These are phyloP conservation scores for Penicillium palitans DNA, from an alignment of 2,329 filamentous ascomycete genomes.

Conservation along the genomic window DNA sequence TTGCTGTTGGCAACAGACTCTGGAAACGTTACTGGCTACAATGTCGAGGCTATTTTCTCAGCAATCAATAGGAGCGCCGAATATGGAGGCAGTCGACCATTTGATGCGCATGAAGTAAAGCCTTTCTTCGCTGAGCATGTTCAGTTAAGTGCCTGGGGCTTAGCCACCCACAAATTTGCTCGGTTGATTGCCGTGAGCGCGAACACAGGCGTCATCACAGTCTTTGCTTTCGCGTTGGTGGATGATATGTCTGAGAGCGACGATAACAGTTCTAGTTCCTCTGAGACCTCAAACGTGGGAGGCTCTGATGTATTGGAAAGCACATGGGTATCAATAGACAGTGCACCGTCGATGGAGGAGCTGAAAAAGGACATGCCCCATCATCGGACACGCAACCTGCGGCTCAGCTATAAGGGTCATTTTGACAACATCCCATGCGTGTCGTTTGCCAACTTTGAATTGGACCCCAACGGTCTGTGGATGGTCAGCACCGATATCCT, in stretches of 20 bases:
- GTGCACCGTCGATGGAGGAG: constrained; percentile 25
- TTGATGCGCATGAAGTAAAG: constrained; percentile 38
- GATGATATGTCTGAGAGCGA: constrained; percentile 30
- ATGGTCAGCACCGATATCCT: constrained; percentile 59
- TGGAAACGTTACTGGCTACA: constrained; percentile 72
- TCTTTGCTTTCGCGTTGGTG: constrained; percentile 61
- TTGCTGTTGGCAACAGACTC: constrained; percentile 69
- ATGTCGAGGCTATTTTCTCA: constrained; percentile 55
- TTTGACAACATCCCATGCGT: constrained; percentile 58
- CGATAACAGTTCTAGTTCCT: constrained; percentile 19
- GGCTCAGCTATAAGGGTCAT: constrained; percentile 45
- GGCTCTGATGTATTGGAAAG: constrained; percentile 18
- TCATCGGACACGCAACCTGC: constrained; percentile 45
- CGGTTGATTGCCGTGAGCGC: constrained; percentile 82
- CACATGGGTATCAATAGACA: constrained; percentile 38
- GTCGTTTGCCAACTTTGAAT: constrained; percentile 58
- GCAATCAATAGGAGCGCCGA: constrained; percentile 42
- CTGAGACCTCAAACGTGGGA: not conserved
- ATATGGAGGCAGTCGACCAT: constrained; percentile 24
- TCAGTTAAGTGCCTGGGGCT: constrained; percentile 78
- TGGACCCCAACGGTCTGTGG: constrained; percentile 57
- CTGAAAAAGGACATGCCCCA: constrained; percentile 33
- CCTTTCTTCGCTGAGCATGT: constrained; percentile 76
- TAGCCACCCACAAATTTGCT: constrained; percentile 78
- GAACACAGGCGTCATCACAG: constrained; percentile 63